A percentile compares a stretch with the other conserved stretches of the same genome.
Evolutionary conservation across 2,329 filamentous ascomycete genomes (phyloP).

Genomic region (Paecilomyces dactylethromorphus): DNA sequence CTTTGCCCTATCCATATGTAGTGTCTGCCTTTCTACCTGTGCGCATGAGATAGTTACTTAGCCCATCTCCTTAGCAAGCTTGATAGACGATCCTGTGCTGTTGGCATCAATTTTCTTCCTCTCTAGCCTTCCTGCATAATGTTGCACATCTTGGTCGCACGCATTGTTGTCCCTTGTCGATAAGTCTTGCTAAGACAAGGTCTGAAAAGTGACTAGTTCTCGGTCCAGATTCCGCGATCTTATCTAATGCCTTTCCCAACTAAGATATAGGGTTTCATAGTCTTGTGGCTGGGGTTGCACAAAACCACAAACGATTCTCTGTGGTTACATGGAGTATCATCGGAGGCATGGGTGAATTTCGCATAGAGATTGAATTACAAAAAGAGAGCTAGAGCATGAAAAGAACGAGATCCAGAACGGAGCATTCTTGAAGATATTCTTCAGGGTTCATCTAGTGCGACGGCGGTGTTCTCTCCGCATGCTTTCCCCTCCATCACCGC

Average conservation of each 20-base stretch:
- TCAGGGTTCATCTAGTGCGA: not conserved
- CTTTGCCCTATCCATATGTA: too few relatives aligned
- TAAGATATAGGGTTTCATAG: not conserved
- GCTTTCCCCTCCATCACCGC: not conserved
- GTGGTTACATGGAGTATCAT: not conserved
- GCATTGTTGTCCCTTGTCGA: too few relatives aligned
- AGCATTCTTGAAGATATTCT: not conserved
- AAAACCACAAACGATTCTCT: not conserved
- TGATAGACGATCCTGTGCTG: too few relatives aligned
- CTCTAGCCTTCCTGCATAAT: too few relatives aligned
- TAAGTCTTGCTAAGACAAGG: too few relatives aligned
- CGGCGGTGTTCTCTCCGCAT: not conserved
- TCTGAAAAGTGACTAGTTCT: not conserved
- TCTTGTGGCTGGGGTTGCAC: not conserved
- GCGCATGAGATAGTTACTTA: too few relatives aligned
- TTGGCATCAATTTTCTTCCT: too few relatives aligned
- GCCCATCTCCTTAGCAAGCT: too few relatives aligned
- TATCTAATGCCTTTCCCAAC: not conserved
- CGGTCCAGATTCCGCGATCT: not conserved
- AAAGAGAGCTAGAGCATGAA: not conserved
- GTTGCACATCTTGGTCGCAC: too few relatives aligned
- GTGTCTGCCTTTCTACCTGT: too few relatives aligned
- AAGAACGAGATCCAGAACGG: not conserved
- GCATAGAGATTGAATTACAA: not conserved
- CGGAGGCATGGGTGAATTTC: not conserved